Evolutionary conservation across 192 early-diverging fungal genomes (phyloP), one percentile per base, ranked within the genome.

Genomic region (Linnemannia zychae): DNA sequence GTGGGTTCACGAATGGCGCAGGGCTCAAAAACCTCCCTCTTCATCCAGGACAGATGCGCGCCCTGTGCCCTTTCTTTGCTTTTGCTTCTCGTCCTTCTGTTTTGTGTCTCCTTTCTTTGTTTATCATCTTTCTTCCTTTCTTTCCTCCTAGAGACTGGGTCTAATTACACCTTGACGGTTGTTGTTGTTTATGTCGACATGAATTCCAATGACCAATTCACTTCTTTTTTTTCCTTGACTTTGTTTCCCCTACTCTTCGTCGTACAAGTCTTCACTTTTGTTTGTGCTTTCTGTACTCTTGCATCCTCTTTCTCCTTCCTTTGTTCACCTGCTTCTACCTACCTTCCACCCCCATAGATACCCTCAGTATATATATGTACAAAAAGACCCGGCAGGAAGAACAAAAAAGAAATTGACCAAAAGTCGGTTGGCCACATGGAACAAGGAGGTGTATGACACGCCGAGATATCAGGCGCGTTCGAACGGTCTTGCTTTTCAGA

Each of bases 181-280:
- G 52, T 17, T 20, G 22, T 63, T 24, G 57, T 57, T 57, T n/a
- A 20, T 57, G 53, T n/a, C 6, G 6, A 57, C 57, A 63, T 13
- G 57, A 63, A 63, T 31, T 63, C 57, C 57, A 63, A 63, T 63
- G 57, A 63, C 57, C 57, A 63, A 63, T 63, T 63, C 57, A 28
- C 28, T 63, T 31, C 24, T 3, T 57, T 20, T 57, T 57, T n/a
- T 24, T n/a, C 4, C 28, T 15, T 0, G 24, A 13, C 28, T 31
- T 63, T 31, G 28, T 63, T 60, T 63, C 57, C 28, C 57, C 57
- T 63, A 33, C 57, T 63, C 57, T 31, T 63, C 57, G 57, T 63
- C 57, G 15, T 28, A 63, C 57, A 63, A 63, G 28, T 31, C 24
- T 31, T 63, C 28, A 44, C 40, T 6, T 9, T 44, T 9, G 3